Base-by-base conservation (phyloP, 495 filamentous ascomycete species). In the Immersiella caudata region DNA sequence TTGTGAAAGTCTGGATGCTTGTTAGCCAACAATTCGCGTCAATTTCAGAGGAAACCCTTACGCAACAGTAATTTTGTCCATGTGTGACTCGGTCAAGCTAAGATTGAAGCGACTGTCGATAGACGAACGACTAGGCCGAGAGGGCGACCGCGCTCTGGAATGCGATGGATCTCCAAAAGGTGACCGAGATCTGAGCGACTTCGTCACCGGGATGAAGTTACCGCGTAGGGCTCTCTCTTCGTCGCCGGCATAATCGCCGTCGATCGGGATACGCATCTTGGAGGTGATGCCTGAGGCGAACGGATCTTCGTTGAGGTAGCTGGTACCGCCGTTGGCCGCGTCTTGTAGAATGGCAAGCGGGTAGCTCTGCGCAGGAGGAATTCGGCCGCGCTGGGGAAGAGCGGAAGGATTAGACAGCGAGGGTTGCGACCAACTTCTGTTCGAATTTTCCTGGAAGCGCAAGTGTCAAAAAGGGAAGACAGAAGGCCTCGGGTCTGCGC, bases 201-300 rank as follows among this genome's bases (percentile, higher is more conserved):
- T 58, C n/a, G 65, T 67, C 12, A 72, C 61, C 5, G 56, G 60
- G 11, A 76, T 71, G 33, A 76, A 74, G 20, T 76, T 74, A 11
- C 74, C 74, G 25, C 67, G 68, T 18, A 76, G 67, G 27, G 68
- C 70, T 33, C 36, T 20, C 7, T 66, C 36, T 14, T 71, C 67
- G 2, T 62, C 52, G 0, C 65, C 9, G 4, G 40, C 2, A 46
- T 4, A 46, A 12, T 2, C 40, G 40, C 40, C 2, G 4, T 46
- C 40, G 5, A 46, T 46, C 14, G 4, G 16, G 40, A 46, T 2
- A 18, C 40, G 40, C 40, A 46, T 46, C 40, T 12, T 14, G 40
- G 5, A 46, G 40, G 16, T 2, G 11, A 2, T 12, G 11, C 14
- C 40, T 46, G 40, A 46, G 14, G 40, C 40, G 11, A 46, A 33